These are phyloP conservation scores for Solanum chacoense DNA, from an alignment of 305 asterid species.

Conservation along the genomic window DNA sequence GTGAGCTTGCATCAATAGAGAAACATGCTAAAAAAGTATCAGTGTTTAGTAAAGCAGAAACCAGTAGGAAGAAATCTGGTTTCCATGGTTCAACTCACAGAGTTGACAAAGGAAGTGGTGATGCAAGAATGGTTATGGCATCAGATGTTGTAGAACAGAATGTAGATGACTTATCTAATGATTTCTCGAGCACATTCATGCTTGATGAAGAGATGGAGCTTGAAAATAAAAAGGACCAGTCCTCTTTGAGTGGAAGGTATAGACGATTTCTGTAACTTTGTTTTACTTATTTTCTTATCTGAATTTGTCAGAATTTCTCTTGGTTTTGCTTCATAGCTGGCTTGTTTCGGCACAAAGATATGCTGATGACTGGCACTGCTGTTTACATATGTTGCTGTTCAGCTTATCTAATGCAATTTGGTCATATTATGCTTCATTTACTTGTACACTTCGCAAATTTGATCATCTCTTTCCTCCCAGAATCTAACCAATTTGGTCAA, in stretches of 20 bases:
- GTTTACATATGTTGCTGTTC: not conserved
- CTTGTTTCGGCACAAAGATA: not conserved
- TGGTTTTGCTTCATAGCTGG: not conserved
- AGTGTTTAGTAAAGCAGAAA: constrained; percentile 15
- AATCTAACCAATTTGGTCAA: not conserved
- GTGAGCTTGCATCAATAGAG: constrained; percentile 15
- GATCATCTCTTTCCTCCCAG: not conserved
- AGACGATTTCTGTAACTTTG: constrained; percentile 6
- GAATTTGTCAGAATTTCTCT: not conserved
- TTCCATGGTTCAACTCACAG: constrained; percentile 14
- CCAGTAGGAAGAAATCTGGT: constrained; percentile 13
- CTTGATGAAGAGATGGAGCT: constrained; percentile 83
- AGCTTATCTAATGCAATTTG: not conserved
- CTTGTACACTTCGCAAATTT: not conserved
- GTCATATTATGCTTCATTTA: not conserved
- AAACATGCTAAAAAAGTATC: constrained; percentile 12
- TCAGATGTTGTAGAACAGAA: constrained; percentile 23
- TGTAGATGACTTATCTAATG: constrained; percentile 41
- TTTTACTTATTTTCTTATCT: not conserved
- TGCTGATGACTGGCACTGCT: not conserved
- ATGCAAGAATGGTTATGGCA: constrained; percentile 12
- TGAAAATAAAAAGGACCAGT: constrained; percentile 39
- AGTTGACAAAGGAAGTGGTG: constrained; percentile 17
- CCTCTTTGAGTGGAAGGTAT: constrained; percentile 49
- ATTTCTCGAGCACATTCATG: constrained; percentile 65